These are phyloP conservation scores for Batkoa obscura DNA, from an alignment of 371 early-diverging fungal genomes.

Conservation along the genomic window DNA sequence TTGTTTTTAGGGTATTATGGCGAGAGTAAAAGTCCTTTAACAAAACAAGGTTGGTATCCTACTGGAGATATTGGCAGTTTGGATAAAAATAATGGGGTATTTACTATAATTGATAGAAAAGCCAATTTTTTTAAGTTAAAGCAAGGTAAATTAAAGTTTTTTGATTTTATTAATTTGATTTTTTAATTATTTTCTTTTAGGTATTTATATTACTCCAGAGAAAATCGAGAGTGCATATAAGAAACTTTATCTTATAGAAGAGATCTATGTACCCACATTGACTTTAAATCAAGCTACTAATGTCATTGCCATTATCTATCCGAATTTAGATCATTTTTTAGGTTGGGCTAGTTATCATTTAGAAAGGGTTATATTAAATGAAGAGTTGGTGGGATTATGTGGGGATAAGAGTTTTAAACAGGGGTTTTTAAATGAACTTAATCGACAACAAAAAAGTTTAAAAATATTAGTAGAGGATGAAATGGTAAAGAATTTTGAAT, in stretches of 20 bases:
- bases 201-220: constrained; percentile 49
- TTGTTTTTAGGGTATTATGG: constrained; percentile 56
- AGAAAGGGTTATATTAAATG: background rate
- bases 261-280: constrained; percentile 72
- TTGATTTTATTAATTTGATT: too few relatives aligned
- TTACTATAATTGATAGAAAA: constrained; percentile 86
- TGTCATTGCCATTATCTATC: constrained; percentile 69
- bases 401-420: too few relatives aligned
- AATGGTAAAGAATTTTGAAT: too few relatives aligned
- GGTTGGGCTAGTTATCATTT: constrained; percentile 12
- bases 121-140: constrained; percentile 93
- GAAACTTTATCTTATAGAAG: constrained; percentile 17
- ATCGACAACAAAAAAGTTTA: too few relatives aligned
- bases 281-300: constrained; percentile 34
- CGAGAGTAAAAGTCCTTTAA: constrained; percentile 41
- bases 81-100: constrained; percentile 22
- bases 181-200: background rate
- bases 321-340: constrained; percentile 35
- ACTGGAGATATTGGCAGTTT: constrained; percentile 81
- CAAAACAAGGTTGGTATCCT: constrained; percentile 77
- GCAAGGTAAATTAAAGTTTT: constrained; percentile 91
- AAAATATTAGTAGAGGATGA: too few relatives aligned
- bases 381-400: background rate
- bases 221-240: constrained; percentile 30
- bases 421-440: too few relatives aligned